Conservation (phyloP, 169 alveolate species). For the Theileria orientalis region DNA sequence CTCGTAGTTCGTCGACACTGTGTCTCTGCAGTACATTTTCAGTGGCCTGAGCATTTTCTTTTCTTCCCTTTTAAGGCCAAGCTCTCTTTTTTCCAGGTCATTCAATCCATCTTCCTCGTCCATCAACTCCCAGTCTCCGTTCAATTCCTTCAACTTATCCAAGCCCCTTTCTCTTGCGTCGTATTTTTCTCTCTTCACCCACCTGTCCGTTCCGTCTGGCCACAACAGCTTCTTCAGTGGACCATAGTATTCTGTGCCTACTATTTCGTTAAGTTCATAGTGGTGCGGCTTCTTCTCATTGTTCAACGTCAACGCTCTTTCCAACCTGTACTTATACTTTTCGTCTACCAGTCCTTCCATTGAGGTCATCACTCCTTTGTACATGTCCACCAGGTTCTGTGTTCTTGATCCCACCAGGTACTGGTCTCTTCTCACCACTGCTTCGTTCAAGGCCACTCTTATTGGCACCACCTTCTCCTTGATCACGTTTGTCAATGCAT, state of each 20-base stretch:
- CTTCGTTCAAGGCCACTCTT: conserved; percentile 29
- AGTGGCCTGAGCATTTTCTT: conserved; percentile 19
- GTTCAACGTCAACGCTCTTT: conserved; percentile 36
- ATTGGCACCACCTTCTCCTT: conserved; percentile 24
- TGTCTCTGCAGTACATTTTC: conserved; percentile 26
- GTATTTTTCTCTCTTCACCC: neutral
- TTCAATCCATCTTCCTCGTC: conserved; percentile 24
- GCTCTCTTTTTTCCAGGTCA: conserved; percentile 4
- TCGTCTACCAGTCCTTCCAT: conserved; percentile 37
- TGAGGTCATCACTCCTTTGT: conserved; percentile 14
- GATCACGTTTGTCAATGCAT: conserved; percentile 38
- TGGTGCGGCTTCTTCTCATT: neutral
- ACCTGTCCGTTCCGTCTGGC: no score
- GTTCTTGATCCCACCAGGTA: conserved; percentile 43
- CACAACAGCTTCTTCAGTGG: conserved; percentile 5
- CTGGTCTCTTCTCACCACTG: conserved; percentile 29
- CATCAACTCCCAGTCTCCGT: conserved; percentile 56
- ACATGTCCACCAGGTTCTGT: conserved; percentile 4
- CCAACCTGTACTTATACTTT: conserved; percentile 39
- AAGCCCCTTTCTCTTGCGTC: neutral
- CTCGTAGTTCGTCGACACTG: conserved; percentile 6
- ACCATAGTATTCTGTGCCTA: conserved; percentile 19
- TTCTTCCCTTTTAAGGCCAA: conserved; percentile 6
- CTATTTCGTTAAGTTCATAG: conserved; percentile 12
- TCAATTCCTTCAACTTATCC: neutral